A percentile compares a stretch with the other conserved stretches of the same genome.
Evolutionary conservation across 306 rosid species (phyloP).

Genomic region (Hippophae rhamnoides): DNA sequence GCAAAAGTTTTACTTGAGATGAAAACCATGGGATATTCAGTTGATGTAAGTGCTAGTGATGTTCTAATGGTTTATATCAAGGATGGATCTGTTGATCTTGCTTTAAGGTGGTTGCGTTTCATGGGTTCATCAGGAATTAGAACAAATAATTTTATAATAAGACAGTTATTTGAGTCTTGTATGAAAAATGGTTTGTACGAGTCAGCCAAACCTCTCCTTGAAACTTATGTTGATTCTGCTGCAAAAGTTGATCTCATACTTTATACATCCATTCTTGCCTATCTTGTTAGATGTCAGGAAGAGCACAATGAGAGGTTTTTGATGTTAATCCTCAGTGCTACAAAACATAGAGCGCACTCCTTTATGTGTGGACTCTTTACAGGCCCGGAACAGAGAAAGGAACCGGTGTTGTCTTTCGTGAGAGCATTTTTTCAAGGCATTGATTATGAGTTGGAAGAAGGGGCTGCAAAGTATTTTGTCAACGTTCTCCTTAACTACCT

Average conservation of each 20-base stretch:
- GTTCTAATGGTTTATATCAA: slow-evolving; percentile 87
- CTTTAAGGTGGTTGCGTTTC: slow-evolving; percentile 85
- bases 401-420: slow-evolving; percentile 72
- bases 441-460: slow-evolving; percentile 91
- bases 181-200: slow-evolving; percentile 77
- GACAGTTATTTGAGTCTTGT: slow-evolving; percentile 91
- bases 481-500: slow-evolving; percentile 93
- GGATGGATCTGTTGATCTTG: slow-evolving; percentile 86
- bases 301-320: slow-evolving; percentile 77
- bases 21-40: slow-evolving; percentile 87
- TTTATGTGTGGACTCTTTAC: slow-evolving; percentile 91
- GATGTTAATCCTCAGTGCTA: slow-evolving; percentile 80
- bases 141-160: slow-evolving; percentile 76
- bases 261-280: slow-evolving; percentile 83
- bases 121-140: slow-evolving; percentile 90
- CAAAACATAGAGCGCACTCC: slow-evolving; percentile 72
- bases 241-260: slow-evolving; percentile 90
- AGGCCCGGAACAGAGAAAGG: slow-evolving; percentile 76
- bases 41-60: slow-evolving; percentile 90
- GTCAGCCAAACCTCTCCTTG: slow-evolving; percentile 84
- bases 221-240: slow-evolving; percentile 71
- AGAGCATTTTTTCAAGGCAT: slow-evolving; percentile 82
- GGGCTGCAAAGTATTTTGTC: slow-evolving; percentile 79
- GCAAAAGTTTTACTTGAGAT: slow-evolving; percentile 83
- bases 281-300: slow-evolving; percentile 90